These are phyloP conservation scores for Phaeosphaeriaceae sp. DNA, from an alignment of 2,329 filamentous ascomycete genomes.

Conservation along the genomic window DNA sequence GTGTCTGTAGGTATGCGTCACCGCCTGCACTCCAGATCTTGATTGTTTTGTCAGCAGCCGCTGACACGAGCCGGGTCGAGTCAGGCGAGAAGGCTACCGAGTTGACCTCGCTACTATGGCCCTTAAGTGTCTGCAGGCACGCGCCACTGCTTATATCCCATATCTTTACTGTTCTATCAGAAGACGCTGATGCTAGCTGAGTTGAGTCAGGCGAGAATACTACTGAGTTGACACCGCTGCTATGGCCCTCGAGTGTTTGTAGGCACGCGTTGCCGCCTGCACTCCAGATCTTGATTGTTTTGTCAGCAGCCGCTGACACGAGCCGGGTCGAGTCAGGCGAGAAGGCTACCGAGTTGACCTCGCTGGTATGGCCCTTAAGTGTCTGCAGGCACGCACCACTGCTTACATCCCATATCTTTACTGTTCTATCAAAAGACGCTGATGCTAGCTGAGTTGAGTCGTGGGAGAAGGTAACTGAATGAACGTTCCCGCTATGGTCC, in stretches of 20 bases:
- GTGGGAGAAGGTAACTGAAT: neutral
- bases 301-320: neutral
- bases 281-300: neutral
- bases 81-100: conserved; percentile 1
- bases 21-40: conserved; percentile 8
- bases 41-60: neutral
- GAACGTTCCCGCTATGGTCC: conserved; percentile 20
- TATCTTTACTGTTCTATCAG: neutral
- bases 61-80: neutral
- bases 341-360: neutral
- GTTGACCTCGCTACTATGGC: conserved; percentile 19
- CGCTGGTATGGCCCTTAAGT: conserved; percentile 27
- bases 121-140: conserved; percentile 19
- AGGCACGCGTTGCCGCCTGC: neutral
- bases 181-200: neutral
- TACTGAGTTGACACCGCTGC: conserved; percentile 16
- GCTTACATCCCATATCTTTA: conserved; percentile 7
- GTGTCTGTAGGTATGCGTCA: conserved; percentile 11
- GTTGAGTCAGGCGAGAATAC: conserved; percentile 1
- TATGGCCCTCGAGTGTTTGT: conserved; percentile 10
- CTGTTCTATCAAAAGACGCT: neutral
- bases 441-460: conserved; percentile 1
- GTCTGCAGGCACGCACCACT: conserved; percentile 13
- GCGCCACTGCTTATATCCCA: conserved; percentile 5
- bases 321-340: neutral